phyloP scores from a whole-genome alignment of 495 filamentous ascomycete genomes.

The Penicillium simplicissimum region DNA sequence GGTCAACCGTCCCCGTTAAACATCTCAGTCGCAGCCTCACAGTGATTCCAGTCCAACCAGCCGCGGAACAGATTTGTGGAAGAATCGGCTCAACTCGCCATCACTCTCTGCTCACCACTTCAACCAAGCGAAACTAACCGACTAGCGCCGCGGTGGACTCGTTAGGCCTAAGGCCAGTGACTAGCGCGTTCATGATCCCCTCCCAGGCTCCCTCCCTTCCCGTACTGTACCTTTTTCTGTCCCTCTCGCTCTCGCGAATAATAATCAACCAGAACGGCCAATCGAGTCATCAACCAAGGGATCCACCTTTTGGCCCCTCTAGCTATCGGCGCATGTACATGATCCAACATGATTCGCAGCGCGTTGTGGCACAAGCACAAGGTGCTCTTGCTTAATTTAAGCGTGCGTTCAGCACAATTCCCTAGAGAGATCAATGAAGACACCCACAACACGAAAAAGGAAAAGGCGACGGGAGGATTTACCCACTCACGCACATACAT shows the following conservation, averaged over 20 bases:
- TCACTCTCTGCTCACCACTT: background rate
- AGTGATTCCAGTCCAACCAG: background rate
- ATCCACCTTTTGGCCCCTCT: conserved; percentile 1
- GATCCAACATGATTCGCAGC: conserved; percentile 22
- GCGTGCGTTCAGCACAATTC: conserved; percentile 11
- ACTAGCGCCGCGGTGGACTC: conserved; percentile 11
- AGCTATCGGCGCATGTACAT: background rate
- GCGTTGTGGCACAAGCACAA: conserved; percentile 21
- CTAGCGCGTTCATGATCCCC: conserved; percentile 11
- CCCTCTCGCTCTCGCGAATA: background rate
- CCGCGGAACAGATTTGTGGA: conserved; percentile 12
- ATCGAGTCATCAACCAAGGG: background rate
- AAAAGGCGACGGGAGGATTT: background rate
- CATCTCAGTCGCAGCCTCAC: background rate
- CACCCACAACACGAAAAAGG: background rate
- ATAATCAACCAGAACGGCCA: background rate
- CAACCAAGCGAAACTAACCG: background rate
- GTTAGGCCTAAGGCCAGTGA: background rate
- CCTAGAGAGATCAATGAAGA: background rate
- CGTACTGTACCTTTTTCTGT: conserved; percentile 17
- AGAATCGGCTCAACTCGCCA: conserved; percentile 9
- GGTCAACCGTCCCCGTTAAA: background rate
- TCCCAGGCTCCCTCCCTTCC: conserved; percentile 3
- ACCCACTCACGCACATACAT: background rate
- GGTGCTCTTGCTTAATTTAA: conserved; percentile 29